Conservation (phyloP, 2,329 filamentous ascomycete species). For the Cordyceps tenuipes region DNA sequence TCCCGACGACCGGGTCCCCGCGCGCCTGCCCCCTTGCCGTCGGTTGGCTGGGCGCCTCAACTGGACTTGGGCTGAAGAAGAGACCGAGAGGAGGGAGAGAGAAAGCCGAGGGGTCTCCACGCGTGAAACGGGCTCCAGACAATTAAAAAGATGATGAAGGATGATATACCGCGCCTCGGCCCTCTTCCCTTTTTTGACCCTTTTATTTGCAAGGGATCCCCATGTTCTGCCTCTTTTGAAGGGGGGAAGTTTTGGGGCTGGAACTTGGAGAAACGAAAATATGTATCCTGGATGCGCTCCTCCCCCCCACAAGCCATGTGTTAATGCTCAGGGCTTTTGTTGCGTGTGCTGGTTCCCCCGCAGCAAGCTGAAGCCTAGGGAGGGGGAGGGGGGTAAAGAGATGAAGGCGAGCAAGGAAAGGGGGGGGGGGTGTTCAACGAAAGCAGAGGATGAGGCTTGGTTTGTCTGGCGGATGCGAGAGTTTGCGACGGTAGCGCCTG, state of each 20-base stretch:
- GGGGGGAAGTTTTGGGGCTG: neutral
- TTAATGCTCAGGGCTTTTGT: neutral
- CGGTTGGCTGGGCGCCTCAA: neutral
- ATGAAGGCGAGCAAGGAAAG: neutral
- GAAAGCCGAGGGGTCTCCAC: neutral
- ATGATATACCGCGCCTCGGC: neutral
- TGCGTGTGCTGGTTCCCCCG: neutral
- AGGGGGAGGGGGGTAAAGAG: neutral
- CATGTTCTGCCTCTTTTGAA: neutral
- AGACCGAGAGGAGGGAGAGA: neutral
- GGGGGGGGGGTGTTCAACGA: no score
- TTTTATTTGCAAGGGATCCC: no score
- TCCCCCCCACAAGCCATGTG: neutral
- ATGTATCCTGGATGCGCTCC: no score
- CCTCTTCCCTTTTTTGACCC: neutral
- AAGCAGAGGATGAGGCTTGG: neutral
- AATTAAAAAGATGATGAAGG: no score
- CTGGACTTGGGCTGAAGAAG: neutral
- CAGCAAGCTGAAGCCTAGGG: slow-evolving; percentile 2
- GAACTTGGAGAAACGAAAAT: neutral
- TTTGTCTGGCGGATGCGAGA: neutral
- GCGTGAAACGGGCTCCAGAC: neutral
- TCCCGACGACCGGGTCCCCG: neutral
- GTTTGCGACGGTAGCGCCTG: neutral
- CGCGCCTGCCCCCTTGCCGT: neutral